Evolutionary conservation across 2,329 filamentous ascomycete genomes (phyloP).

Genomic region (Aschersonia sp.): DNA sequence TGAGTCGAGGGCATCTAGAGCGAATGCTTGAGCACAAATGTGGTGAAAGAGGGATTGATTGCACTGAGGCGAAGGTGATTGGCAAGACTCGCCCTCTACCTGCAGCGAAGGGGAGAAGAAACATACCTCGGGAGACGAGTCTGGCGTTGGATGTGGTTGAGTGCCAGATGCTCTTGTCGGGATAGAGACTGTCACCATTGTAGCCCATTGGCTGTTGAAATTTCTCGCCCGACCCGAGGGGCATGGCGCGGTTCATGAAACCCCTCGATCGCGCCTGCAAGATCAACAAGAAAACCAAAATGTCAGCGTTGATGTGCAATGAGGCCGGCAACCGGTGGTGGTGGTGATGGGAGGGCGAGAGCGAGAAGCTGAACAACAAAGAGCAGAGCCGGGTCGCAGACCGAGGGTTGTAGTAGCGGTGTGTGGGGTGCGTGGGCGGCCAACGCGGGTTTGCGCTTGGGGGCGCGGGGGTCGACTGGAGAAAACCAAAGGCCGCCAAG

Average conservation of each 20-base stretch:
- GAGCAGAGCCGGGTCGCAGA: not conserved
- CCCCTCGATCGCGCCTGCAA: conserved; percentile 20
- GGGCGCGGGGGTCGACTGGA: conserved; percentile 2
- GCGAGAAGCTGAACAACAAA: not conserved
- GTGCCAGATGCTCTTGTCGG: conserved; percentile 22
- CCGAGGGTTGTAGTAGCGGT: not conserved
- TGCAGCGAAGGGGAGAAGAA: not conserved
- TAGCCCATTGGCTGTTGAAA: conserved; percentile 21
- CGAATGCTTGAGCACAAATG: not conserved
- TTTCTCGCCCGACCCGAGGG: conserved; percentile 16
- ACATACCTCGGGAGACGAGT: conserved; percentile 34
- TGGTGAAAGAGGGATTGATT: too few relatives aligned
- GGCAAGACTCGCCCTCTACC: too few relatives aligned
- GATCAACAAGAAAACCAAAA: not conserved
- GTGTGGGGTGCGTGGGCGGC: not conserved
- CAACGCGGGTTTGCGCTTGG: conserved; percentile 3
- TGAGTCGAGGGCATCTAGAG: not conserved
- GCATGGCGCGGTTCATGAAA: conserved; percentile 23
- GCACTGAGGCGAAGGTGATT: too few relatives aligned
- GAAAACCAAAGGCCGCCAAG: conserved; percentile 7
- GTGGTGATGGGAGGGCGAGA: not conserved
- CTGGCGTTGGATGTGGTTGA: conserved; percentile 26
- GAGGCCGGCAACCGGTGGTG: too few relatives aligned
- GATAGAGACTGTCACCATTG: conserved; percentile 19
- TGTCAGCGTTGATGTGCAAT: not conserved